These are phyloP conservation scores for Laguncularia racemosa DNA, from an alignment of 345 rosid species.

Conservation along the genomic window DNA sequence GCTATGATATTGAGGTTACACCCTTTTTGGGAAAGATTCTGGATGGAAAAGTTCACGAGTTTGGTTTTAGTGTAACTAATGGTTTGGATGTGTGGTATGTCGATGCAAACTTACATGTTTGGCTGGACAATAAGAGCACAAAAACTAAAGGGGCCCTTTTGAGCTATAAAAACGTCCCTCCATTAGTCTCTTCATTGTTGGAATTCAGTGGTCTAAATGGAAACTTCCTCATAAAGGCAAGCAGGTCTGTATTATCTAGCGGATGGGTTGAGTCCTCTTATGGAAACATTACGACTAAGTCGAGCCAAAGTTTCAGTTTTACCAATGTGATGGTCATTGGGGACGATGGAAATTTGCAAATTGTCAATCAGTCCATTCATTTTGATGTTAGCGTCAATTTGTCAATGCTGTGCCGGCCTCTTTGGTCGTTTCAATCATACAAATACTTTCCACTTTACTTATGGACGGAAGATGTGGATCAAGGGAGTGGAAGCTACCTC, in stretches of 20 bases:
- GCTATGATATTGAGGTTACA: conserved; percentile 77
- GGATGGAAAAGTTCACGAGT: conserved; percentile 54
- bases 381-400: conserved; percentile 40
- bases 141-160: conserved; percentile 53
- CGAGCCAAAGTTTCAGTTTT: conserved; percentile 42
- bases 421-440: conserved; percentile 21
- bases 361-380: conserved; percentile 48
- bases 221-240: conserved; percentile 36
- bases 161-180: conserved; percentile 31
- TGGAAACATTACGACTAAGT: conserved; percentile 47
- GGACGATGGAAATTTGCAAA: conserved; percentile 44
- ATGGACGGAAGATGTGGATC: conserved; percentile 25
- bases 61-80: conserved; percentile 65
- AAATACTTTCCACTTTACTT: conserved; percentile 43
- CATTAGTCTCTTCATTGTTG: conserved; percentile 21
- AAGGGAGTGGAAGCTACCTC: conserved; percentile 25
- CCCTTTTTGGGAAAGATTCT: conserved; percentile 56
- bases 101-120: conserved; percentile 87
- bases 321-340: conserved; percentile 49
- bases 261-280: conserved; percentile 69
- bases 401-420: conserved; percentile 15
- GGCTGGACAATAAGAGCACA: conserved; percentile 46
- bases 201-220: conserved; percentile 52
- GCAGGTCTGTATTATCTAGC: conserved; percentile 37
- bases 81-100: conserved; percentile 80